These are phyloP conservation scores for Melocanna baccifera DNA, from an alignment of 176 grass and related monocot genomes.

Conservation along the genomic window DNA sequence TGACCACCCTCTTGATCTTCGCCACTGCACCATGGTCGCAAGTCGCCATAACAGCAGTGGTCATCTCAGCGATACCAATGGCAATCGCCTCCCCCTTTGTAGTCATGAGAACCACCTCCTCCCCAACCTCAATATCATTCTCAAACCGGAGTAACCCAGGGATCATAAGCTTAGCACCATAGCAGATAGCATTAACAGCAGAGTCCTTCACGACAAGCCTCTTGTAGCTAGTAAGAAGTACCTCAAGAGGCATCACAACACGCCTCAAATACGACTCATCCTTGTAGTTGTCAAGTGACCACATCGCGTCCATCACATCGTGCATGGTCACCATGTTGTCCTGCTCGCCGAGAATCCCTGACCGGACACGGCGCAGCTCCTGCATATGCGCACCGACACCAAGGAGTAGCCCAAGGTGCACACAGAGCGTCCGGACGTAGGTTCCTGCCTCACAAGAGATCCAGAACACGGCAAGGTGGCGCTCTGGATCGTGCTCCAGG, in stretches of 20 bases:
- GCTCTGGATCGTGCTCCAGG: conserved; percentile 74
- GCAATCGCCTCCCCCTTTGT: conserved; percentile 93
- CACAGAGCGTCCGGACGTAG: conserved; percentile 90
- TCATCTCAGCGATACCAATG: conserved; percentile 91
- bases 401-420: conserved; percentile 83
- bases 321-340: conserved; percentile 99
- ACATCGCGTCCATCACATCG: conserved; percentile 84
- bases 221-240: conserved; percentile 92
- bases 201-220: conserved; percentile 94
- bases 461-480: conserved; percentile 91
- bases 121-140: conserved; percentile 89
- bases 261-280: conserved; percentile 82
- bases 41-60: conserved; percentile 92
- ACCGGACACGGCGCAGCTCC: conserved; percentile 84
- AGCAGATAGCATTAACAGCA: conserved; percentile 92
- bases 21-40: conserved; percentile 79
- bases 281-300: conserved; percentile 71
- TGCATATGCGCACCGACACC: conserved; percentile 92
- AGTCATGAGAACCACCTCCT: conserved; percentile 86
- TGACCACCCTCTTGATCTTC: conserved; percentile 91
- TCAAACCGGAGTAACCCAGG: conserved; percentile 88
- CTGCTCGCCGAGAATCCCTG: conserved; percentile 79
- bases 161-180: conserved; percentile 97
- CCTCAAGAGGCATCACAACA: conserved; percentile 84
- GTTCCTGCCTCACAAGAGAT: conserved; percentile 92